A percentile compares a stretch with the other conserved stretches of the same genome.
phyloP scores from a whole-genome alignment of 2,329 filamentous ascomycete species.

The Monascus ruber region DNA sequence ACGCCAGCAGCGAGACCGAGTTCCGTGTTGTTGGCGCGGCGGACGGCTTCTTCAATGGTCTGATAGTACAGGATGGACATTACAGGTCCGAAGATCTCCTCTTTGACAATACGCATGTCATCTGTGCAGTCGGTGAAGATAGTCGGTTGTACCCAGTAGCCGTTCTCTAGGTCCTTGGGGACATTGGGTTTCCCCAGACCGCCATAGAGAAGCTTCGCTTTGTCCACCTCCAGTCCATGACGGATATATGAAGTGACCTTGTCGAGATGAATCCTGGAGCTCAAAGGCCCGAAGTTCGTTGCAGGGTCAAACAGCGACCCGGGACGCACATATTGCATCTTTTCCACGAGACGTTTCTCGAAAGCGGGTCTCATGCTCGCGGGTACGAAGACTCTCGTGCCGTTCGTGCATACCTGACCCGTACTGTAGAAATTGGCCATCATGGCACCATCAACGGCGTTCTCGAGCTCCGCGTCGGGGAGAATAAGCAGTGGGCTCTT shows the following conservation, averaged over 20 bases:
- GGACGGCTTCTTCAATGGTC: slow-evolving; percentile 56
- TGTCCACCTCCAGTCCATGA: slow-evolving; percentile 62
- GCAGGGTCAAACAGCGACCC: slow-evolving; percentile 59
- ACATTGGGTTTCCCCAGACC: slow-evolving; percentile 51
- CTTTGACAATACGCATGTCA: slow-evolving; percentile 63
- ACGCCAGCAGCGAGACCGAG: slow-evolving; percentile 76
- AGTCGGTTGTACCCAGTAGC: slow-evolving; percentile 78
- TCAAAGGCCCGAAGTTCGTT: slow-evolving; percentile 78
- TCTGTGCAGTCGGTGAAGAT: slow-evolving; percentile 81
- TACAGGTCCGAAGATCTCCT: slow-evolving; percentile 85
- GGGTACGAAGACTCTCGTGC: slow-evolving; percentile 76
- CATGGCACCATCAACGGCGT: slow-evolving; percentile 81
- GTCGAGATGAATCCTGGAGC: slow-evolving; percentile 59
- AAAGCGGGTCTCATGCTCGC: slow-evolving; percentile 53
- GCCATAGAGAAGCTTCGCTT: slow-evolving; percentile 62
- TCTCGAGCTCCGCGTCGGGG: slow-evolving; percentile 64
- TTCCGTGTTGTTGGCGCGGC: slow-evolving; percentile 63
- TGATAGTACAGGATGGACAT: slow-evolving; percentile 70
- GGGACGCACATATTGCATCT: slow-evolving; percentile 58
- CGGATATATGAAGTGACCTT: slow-evolving; percentile 70
- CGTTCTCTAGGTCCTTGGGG: slow-evolving; percentile 42
- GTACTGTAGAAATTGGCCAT: slow-evolving; percentile 90
- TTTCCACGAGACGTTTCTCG: slow-evolving; percentile 56
- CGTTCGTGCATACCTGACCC: slow-evolving; percentile 88
- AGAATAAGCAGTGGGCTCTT: slow-evolving; percentile 74